These are phyloP conservation scores for Debaryomyces psychrophilus DNA, from an alignment of 1,139 yeast species.

Conservation along the genomic window DNA sequence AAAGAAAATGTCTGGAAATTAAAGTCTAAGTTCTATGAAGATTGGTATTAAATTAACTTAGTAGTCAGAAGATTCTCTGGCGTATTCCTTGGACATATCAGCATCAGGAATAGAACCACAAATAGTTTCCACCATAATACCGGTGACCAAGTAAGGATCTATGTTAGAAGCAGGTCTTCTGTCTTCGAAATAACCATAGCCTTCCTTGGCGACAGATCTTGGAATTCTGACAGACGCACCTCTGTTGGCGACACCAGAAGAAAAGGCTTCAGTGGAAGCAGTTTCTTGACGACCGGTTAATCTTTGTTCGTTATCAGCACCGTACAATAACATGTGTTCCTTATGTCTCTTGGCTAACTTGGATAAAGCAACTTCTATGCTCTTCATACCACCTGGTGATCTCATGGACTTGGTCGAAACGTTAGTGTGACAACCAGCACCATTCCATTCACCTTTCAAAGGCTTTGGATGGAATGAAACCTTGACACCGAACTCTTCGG, in stretches of 20 bases:
- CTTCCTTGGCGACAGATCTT: conserved; percentile 97
- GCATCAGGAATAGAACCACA: conserved; percentile 96
- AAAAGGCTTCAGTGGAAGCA: conserved; percentile 87
- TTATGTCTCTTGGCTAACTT: conserved; percentile 94
- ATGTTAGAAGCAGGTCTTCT: conserved; percentile 99
- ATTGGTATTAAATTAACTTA: conserved; percentile 3
- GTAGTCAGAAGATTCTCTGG: conserved; percentile 61
- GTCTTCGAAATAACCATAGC: conserved; percentile 97
- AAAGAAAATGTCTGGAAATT: conserved; percentile 4
- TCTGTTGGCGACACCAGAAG: conserved; percentile 99
- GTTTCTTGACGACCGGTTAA: conserved; percentile 99
- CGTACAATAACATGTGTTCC: conserved; percentile 95
- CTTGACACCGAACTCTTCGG: conserved; percentile 98
- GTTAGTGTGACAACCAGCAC: conserved; percentile 99
- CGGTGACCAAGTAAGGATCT: conserved; percentile 97
- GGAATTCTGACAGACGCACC: conserved; percentile 99
- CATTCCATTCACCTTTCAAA: conserved; percentile 98
- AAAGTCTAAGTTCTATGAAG: conserved; percentile 6
- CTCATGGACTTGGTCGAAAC: conserved; percentile 94
- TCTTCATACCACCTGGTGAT: conserved; percentile 92
- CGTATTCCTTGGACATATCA: conserved; percentile 88
- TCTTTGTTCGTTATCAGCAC: conserved; percentile 92
- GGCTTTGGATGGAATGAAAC: conserved; percentile 99
- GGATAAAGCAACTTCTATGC: conserved; percentile 88
- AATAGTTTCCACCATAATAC: conserved; percentile 96